Conservation (phyloP, 495 filamentous ascomycete species). For the Penicillium paradoxum region DNA sequence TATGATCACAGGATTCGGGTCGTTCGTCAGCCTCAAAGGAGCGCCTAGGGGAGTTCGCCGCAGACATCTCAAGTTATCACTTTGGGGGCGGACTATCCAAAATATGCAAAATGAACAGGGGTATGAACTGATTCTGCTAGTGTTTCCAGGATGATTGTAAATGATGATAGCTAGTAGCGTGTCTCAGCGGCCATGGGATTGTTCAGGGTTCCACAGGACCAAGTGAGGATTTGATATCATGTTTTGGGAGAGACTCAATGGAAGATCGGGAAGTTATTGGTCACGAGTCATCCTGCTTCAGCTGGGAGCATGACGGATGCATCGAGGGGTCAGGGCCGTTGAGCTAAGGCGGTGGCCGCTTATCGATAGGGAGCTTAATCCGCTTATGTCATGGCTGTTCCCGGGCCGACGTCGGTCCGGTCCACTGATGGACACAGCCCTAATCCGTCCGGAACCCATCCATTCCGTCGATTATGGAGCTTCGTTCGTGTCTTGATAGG, state of each 20-base stretch:
- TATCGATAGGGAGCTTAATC: slow-evolving; percentile 21
- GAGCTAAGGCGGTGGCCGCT: slow-evolving; percentile 21
- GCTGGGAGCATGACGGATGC: slow-evolving; percentile 20
- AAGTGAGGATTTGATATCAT: neutral
- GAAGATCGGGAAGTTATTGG: neutral
- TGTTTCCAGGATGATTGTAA: neutral
- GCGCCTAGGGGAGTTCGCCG: slow-evolving; percentile 27
- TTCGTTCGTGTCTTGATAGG: too few species aligned
- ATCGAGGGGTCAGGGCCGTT: slow-evolving; percentile 27
- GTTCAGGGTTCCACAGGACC: slow-evolving; percentile 6
- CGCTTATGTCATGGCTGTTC: neutral
- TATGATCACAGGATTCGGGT: slow-evolving; percentile 32
- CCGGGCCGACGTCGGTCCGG: neutral
- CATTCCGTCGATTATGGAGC: too few species aligned
- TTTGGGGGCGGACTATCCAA: too few species aligned
- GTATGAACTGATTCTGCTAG: neutral
- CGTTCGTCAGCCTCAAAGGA: slow-evolving; percentile 53
- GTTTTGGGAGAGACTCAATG: neutral
- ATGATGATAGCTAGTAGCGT: neutral
- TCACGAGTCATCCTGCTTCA: slow-evolving; percentile 6
- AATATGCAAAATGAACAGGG: neutral
- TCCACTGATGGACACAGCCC: neutral
- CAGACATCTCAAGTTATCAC: slow-evolving; percentile 19
- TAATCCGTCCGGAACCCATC: too few species aligned
- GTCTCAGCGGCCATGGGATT: slow-evolving; percentile 3